Conservation (phyloP, 805 yeast genomes). For the Pichia nakasei region DNA sequence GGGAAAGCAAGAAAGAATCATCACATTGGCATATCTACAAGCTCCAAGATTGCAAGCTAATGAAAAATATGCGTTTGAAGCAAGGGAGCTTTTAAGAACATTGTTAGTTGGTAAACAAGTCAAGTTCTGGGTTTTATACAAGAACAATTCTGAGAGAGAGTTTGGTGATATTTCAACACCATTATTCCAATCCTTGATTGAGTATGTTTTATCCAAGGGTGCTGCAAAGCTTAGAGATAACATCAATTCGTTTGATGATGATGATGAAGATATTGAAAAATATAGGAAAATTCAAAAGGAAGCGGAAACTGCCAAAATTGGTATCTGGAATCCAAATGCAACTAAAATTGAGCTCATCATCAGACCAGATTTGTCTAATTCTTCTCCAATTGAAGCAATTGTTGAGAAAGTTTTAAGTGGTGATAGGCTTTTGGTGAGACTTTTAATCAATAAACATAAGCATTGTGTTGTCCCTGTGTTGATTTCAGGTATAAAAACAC, state of each 20-base stretch:
- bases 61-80: conserved; percentile 44
- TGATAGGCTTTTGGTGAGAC: conserved; percentile 60
- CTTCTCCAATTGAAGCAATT: conserved; percentile 43
- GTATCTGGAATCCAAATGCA: conserved; percentile 42
- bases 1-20: conserved; percentile 47
- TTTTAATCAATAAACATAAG: conserved; percentile 30
- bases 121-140: conserved; percentile 49
- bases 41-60: conserved; percentile 41
- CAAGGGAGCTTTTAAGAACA: conserved; percentile 54
- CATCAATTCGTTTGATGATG: conserved; percentile 23
- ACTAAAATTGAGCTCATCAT: conserved; percentile 19
- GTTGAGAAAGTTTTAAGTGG: conserved; percentile 75
- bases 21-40: conserved; percentile 57
- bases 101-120: conserved; percentile 58
- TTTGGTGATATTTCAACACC: conserved; percentile 68
- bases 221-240: conserved; percentile 54
- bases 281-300: conserved; percentile 36
- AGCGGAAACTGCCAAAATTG: conserved; percentile 44
- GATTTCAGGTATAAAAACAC: conserved; percentile 67
- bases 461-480: conserved; percentile 54
- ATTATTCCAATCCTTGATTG: conserved; percentile 49
- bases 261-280: conserved; percentile 32
- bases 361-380: conserved; percentile 25
- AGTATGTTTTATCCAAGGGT: conserved; percentile 49
- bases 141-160: conserved; percentile 47